These are phyloP conservation scores for Nemania sp. DNA, from an alignment of 2,329 filamentous ascomycete species.

Conservation along the genomic window DNA sequence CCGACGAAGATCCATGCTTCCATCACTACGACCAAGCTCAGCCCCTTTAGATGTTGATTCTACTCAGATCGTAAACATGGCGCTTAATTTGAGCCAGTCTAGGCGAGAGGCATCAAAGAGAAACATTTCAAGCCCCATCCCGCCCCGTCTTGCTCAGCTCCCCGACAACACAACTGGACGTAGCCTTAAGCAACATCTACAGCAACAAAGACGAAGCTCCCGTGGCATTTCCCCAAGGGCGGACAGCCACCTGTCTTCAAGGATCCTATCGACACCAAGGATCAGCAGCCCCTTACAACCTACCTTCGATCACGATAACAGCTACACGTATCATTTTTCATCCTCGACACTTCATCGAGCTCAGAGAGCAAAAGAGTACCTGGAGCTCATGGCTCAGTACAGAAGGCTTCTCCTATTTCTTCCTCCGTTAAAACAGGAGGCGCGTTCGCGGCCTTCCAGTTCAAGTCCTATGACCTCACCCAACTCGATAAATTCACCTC, in stretches of 20 bases:
- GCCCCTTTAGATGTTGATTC: constrained; percentile 76
- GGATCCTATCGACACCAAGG: constrained; percentile 56
- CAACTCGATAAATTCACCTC: constrained; percentile 41
- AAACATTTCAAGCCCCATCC: constrained; percentile 65
- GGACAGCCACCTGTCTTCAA: constrained; percentile 56
- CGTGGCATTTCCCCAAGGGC: constrained; percentile 71
- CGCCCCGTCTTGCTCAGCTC: constrained; percentile 63
- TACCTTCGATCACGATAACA: constrained; percentile 61
- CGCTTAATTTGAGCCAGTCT: constrained; percentile 87
- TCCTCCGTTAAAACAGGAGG: constrained; percentile 73
- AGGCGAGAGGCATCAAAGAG: constrained; percentile 72
- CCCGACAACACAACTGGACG: constrained; percentile 66
- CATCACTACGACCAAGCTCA: constrained; percentile 43
- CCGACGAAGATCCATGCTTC: constrained; percentile 45
- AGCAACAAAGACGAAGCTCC: constrained; percentile 74
- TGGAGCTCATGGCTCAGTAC: constrained; percentile 89
- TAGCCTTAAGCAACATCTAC: constrained; percentile 75
- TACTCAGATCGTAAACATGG: constrained; percentile 92
- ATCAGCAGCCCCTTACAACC: constrained; percentile 61
- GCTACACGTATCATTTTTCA: constrained; percentile 76
- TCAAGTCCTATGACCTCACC: constrained; percentile 60
- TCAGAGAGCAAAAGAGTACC: constrained; percentile 84
- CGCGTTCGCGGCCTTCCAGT: constrained; percentile 52
- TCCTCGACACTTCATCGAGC: constrained; percentile 83
- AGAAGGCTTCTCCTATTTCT: constrained; percentile 81